Evolutionary conservation across 176 grass and related monocot genomes (phyloP).

Genomic region (Elaeis guineensis): DNA sequence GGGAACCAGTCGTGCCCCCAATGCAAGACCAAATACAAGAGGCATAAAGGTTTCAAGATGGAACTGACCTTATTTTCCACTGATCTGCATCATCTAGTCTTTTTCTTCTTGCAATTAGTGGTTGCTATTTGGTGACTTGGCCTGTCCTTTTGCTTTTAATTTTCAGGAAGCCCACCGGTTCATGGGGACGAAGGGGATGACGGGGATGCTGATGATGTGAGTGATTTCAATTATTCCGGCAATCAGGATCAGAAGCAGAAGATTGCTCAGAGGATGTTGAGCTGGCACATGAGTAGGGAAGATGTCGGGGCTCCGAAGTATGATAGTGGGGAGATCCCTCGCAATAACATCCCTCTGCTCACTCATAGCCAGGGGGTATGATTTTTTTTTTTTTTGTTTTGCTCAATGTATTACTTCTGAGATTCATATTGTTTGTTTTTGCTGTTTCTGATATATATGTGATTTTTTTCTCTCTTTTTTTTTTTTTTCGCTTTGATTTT

Average conservation of each 20-base stretch:
- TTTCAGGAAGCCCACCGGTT: constrained; percentile 64
- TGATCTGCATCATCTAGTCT: too few species aligned
- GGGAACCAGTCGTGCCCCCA: constrained; percentile 25
- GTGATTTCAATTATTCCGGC: constrained; percentile 64
- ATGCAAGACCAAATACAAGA: constrained; percentile 31
- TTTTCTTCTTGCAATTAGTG: too few species aligned
- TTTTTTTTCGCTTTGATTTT: constrained; percentile 6
- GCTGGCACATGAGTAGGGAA: constrained; percentile 59
- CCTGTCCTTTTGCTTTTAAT: constrained; percentile 8
- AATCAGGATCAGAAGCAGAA: constrained; percentile 77
- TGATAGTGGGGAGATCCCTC: constrained; percentile 88
- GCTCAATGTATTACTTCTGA: too few species aligned
- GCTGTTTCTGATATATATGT: too few species aligned
- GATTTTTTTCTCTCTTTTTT: not conserved
- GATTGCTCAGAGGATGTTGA: constrained; percentile 80
- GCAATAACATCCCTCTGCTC: constrained; percentile 60
- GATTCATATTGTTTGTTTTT: too few species aligned
- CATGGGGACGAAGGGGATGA: constrained; percentile 62
- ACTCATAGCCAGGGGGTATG: constrained; percentile 60
- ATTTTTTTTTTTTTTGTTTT: not conserved
- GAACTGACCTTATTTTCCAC: too few species aligned
- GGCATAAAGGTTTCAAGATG: constrained; percentile 14
- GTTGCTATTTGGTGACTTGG: not conserved
- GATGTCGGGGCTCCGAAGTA: constrained; percentile 59
- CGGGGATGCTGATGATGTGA: constrained; percentile 59